Percentiles rank a stretch among this genome's conserved stretches.
Evolutionary conservation across 2,329 filamentous ascomycete species (phyloP).

Genomic region (Cadophora sp.): DNA sequence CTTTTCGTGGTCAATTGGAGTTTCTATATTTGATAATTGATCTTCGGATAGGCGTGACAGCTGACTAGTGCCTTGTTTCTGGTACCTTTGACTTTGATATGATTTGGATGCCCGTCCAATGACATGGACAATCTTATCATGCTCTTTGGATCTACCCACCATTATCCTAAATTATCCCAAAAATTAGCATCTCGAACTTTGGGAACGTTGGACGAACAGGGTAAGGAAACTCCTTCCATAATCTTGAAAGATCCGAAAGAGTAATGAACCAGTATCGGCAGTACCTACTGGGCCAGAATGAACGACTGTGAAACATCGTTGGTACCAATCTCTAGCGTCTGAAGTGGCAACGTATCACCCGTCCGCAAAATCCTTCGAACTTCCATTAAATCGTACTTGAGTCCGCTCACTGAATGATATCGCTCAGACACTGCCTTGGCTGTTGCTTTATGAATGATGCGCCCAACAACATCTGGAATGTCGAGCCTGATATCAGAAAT

Average conservation of each 20-base stretch:
- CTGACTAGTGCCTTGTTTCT: conserved; percentile 55
- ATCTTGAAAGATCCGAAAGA: too few species aligned
- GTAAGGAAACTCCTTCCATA: too few species aligned
- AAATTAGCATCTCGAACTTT: too few species aligned
- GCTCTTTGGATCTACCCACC: conserved; percentile 80
- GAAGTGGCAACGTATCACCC: conserved; percentile 75
- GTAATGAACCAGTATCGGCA: too few species aligned
- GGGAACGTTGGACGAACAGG: too few species aligned
- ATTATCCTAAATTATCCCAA: conserved; percentile 53
- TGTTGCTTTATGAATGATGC: conserved; percentile 90
- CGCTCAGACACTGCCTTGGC: conserved; percentile 86
- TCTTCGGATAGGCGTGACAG: conserved; percentile 58
- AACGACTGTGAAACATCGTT: conserved; percentile 94
- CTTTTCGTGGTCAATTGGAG: conserved; percentile 47
- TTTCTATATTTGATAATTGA: conserved; percentile 33
- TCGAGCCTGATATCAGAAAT: conserved; percentile 81
- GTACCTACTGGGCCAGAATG: conserved; percentile 69
- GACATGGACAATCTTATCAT: conserved; percentile 71
- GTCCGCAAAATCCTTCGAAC: conserved; percentile 77
- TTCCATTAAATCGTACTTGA: conserved; percentile 79
- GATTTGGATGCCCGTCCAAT: conserved; percentile 78
- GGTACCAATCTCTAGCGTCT: conserved; percentile 76
- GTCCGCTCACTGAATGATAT: conserved; percentile 86
- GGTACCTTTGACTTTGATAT: conserved; percentile 54
- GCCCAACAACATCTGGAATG: conserved; percentile 80